These are phyloP conservation scores for Bacidia gigantensis DNA, from an alignment of 495 filamentous ascomycete species.

Conservation along the genomic window DNA sequence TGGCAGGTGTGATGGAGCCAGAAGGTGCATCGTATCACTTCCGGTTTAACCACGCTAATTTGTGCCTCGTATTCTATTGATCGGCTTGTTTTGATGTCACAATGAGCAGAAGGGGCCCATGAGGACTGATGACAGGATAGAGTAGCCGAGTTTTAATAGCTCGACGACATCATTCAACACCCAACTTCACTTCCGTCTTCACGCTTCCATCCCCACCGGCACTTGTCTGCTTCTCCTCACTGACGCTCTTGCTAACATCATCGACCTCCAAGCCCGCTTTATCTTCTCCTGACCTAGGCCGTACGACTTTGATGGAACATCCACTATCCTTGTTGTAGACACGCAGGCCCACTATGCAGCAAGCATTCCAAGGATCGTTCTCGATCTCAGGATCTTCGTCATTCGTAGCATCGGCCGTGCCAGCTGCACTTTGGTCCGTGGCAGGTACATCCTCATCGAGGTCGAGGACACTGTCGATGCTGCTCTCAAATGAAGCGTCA, in stretches of 20 bases:
- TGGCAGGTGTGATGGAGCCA: no score
- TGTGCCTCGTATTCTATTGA: no score
- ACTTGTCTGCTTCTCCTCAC: constrained; percentile 11
- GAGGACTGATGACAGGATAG: no score
- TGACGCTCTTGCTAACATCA: constrained; percentile 25
- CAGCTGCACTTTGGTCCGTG: constrained; percentile 14
- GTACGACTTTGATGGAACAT: constrained; percentile 39
- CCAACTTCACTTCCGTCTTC: not conserved
- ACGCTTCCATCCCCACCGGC: not conserved
- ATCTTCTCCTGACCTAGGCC: constrained; percentile 31
- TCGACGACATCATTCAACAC: not conserved
- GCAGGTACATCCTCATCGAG: constrained; percentile 22
- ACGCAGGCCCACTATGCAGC: constrained; percentile 63
- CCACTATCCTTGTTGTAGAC: constrained; percentile 52
- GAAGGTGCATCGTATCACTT: no score
- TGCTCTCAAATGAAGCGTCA: constrained; percentile 18
- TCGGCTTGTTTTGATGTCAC: no score
- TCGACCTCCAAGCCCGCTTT: constrained; percentile 40
- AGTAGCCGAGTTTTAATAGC: no score
- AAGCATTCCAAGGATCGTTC: constrained; percentile 70
- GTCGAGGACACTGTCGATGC: constrained; percentile 21
- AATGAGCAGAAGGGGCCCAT: no score
- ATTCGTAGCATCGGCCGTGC: not conserved
- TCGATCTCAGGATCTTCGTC: constrained; percentile 27
- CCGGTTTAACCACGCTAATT: no score